phyloP scores from a whole-genome alignment of 1,139 yeast species.

The Lodderomyces metapsilosis region DNA sequence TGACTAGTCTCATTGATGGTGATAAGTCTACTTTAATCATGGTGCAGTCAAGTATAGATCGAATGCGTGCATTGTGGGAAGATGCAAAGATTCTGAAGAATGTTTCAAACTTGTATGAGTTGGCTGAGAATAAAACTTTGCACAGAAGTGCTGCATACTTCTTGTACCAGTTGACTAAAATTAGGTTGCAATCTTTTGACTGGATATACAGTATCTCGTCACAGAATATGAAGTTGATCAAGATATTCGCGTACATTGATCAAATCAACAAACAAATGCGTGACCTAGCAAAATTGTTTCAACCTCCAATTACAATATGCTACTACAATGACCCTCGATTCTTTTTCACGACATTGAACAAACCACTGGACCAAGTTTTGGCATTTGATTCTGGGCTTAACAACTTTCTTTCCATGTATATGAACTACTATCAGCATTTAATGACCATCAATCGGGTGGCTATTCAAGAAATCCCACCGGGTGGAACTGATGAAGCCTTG shows the following conservation, averaged over 20 bases:
- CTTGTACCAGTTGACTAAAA: slow-evolving; percentile 21
- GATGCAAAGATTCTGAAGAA: slow-evolving; percentile 3
- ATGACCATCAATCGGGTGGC: slow-evolving; percentile 33
- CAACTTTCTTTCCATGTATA: slow-evolving; percentile 22
- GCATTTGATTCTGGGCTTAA: slow-evolving; percentile 14
- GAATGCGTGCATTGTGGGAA: slow-evolving; percentile 7
- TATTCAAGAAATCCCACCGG: slow-evolving; percentile 25
- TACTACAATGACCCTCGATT: slow-evolving; percentile 26
- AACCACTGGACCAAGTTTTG: slow-evolving; percentile 4
- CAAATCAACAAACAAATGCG: slow-evolving; percentile 21
- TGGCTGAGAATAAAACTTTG: slow-evolving; percentile 9
- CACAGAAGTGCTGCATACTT: slow-evolving; percentile 14
- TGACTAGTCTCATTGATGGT: slow-evolving; percentile 25
- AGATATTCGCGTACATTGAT: slow-evolving; percentile 16
- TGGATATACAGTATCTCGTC: slow-evolving; percentile 26
- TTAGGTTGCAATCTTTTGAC: slow-evolving; percentile 28
- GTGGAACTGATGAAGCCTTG: slow-evolving; percentile 16
- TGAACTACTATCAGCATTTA: slow-evolving; percentile 30
- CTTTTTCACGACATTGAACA: slow-evolving; percentile 9
- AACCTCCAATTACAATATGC: slow-evolving; percentile 19
- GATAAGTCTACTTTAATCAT: slow-evolving; percentile 7
- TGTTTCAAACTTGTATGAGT: slow-evolving; percentile 5
- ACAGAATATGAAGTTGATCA: slow-evolving; percentile 15
- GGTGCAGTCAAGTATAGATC: slow-evolving; percentile 8
- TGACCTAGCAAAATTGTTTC: slow-evolving; percentile 13